These are phyloP conservation scores for Schizosaccharomyces octosporus DNA, from an alignment of 805 yeast species.

Conservation along the genomic window DNA sequence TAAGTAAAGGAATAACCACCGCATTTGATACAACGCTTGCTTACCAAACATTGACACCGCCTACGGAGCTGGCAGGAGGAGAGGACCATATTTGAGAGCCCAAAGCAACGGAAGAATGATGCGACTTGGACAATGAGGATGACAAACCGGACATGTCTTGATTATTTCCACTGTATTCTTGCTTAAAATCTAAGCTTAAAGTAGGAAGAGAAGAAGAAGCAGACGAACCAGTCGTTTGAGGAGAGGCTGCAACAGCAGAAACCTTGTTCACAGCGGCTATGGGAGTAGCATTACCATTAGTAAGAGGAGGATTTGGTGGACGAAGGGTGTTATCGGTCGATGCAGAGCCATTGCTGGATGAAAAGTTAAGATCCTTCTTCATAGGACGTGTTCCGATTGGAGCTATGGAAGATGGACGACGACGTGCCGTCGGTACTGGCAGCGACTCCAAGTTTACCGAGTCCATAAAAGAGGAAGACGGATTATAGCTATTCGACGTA, in stretches of 20 bases:
- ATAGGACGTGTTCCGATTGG: not conserved
- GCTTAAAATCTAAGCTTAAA: not conserved
- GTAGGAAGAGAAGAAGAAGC: not conserved
- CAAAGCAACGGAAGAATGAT: not conserved
- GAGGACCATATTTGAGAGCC: not conserved
- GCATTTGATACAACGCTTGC: too few species aligned
- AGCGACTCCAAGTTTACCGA: not conserved
- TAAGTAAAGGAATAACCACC: too few species aligned
- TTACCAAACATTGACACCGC: not conserved
- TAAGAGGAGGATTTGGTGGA: not conserved
- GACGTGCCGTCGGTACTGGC: not conserved
- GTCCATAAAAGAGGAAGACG: not conserved
- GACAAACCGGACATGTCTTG: not conserved
- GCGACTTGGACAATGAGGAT: not conserved
- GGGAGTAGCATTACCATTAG: not conserved
- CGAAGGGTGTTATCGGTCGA: not conserved
- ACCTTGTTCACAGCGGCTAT: not conserved
- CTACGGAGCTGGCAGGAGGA: not conserved
- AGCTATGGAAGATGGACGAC: not conserved
- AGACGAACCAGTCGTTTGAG: not conserved
- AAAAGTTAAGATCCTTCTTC: not conserved
- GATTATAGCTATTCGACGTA: not conserved
- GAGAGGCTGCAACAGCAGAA: not conserved
- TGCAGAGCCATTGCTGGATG: not conserved
- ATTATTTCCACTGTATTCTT: not conserved